Conservation (phyloP, 1,284 basidiomycete genomes). For the Cryptococcus hybrid region DNA sequence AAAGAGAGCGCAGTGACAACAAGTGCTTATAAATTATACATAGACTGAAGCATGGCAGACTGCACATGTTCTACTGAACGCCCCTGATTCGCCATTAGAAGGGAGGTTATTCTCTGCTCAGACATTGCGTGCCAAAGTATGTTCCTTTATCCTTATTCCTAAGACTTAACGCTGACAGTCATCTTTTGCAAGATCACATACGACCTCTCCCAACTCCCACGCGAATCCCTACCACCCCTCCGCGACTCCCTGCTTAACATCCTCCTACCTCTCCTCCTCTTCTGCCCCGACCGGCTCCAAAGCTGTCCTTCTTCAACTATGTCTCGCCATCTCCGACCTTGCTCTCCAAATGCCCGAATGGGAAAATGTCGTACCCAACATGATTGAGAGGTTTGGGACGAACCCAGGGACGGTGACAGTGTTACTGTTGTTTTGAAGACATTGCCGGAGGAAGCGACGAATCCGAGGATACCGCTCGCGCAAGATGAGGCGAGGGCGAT, state of each 20-base stretch:
- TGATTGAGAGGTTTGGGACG: constrained; percentile 83
- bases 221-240: constrained; percentile 67
- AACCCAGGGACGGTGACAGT: constrained; percentile 79
- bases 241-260: constrained; percentile 84
- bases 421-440: constrained; percentile 88
- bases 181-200: constrained; percentile 73
- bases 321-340: constrained; percentile 83
- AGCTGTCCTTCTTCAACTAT: constrained; percentile 85
- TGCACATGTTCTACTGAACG: constrained; percentile 84
- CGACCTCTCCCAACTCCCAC: constrained; percentile 86
- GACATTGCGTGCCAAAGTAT: constrained; percentile 91
- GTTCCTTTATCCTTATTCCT: constrained; percentile 28
- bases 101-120: constrained; percentile 95
- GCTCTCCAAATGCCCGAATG: constrained; percentile 88
- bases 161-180: neutral
- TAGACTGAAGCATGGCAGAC: constrained; percentile 94
- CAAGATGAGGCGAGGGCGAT: constrained; percentile 76
- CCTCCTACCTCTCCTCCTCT: constrained; percentile 61
- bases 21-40: neutral
- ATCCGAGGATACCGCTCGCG: constrained; percentile 85
- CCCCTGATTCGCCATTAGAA: constrained; percentile 71
- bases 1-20: neutral
- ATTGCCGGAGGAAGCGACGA: constrained; percentile 85
- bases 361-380: constrained; percentile 72
- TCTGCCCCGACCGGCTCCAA: constrained; percentile 65